A percentile compares a stretch with the other conserved stretches of the same genome.
Conservation (phyloP, 306 rosid genomes). For the Malus asiatica region DNA sequence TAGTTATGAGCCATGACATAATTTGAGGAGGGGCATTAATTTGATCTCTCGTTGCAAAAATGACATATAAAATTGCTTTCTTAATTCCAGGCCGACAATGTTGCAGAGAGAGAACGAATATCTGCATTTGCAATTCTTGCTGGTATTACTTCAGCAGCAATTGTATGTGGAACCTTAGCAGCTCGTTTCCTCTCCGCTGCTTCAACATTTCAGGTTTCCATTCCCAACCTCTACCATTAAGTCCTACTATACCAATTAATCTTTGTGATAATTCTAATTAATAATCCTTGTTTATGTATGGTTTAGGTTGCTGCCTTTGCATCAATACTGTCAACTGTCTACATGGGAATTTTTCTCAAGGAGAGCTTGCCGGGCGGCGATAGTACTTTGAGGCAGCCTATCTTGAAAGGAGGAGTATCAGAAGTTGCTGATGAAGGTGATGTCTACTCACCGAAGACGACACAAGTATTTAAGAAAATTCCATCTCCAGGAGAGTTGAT, state of each 20-base stretch:
- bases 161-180: conserved; percentile 61
- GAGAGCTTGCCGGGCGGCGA: conserved; percentile 38
- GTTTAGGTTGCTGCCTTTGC: conserved; percentile 55
- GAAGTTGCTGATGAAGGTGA: conserved; percentile 12
- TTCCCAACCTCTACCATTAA: neutral
- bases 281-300: neutral
- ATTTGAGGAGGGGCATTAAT: neutral
- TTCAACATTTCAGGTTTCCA: conserved; percentile 56
- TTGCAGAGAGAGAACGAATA: conserved; percentile 42
- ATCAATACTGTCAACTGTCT: conserved; percentile 47
- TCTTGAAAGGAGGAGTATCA: conserved; percentile 34
- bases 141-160: conserved; percentile 60
- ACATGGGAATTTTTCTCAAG: conserved; percentile 80
- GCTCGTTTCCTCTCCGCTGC: conserved; percentile 68
- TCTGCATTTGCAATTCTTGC: conserved; percentile 69
- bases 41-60: neutral
- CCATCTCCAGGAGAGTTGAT: conserved; percentile 40
- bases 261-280: neutral
- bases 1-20: no score
- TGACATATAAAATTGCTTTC: neutral
- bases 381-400: conserved; percentile 38
- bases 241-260: neutral
- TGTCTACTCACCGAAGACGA: conserved; percentile 13
- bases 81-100: conserved; percentile 53
- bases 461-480: conserved; percentile 36